Conservation (phyloP, 208 protist species). For the Leishmania tarentolae region DNA sequence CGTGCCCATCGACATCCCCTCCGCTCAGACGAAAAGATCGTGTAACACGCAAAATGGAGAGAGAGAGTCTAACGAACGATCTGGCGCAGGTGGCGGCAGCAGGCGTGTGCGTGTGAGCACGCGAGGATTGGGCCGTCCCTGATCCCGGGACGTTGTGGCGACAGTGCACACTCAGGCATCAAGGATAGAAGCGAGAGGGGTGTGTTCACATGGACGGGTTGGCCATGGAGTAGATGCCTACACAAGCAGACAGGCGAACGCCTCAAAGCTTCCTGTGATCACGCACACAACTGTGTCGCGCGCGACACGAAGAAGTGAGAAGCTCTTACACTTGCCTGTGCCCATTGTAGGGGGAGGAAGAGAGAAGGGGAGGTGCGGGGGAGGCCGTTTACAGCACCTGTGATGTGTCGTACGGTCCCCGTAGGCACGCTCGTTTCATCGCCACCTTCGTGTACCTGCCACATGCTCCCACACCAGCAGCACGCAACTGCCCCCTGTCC, state of each 20-base stretch:
- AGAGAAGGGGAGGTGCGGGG: background rate
- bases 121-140: background rate
- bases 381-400: too few species aligned
- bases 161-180: background rate
- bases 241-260: background rate
- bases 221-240: background rate
- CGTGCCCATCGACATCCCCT: background rate
- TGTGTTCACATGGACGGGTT: background rate
- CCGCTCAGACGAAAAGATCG: too few species aligned
- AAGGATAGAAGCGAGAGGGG: background rate
- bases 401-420: background rate
- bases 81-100: background rate
- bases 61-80: background rate
- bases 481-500: background rate
- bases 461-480: background rate
- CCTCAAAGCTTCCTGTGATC: too few species aligned
- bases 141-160: background rate
- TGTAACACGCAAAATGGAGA: background rate
- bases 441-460: background rate
- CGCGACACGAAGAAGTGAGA: too few species aligned
- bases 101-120: background rate
- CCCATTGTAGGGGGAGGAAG: background rate
- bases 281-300: too few species aligned
- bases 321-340: background rate
- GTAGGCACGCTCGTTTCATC: background rate